A percentile compares a stretch with the other conserved stretches of the same genome.
Evolutionary conservation across 2,329 filamentous ascomycete genomes (phyloP).

Genomic region (Dothistroma septosporum): DNA sequence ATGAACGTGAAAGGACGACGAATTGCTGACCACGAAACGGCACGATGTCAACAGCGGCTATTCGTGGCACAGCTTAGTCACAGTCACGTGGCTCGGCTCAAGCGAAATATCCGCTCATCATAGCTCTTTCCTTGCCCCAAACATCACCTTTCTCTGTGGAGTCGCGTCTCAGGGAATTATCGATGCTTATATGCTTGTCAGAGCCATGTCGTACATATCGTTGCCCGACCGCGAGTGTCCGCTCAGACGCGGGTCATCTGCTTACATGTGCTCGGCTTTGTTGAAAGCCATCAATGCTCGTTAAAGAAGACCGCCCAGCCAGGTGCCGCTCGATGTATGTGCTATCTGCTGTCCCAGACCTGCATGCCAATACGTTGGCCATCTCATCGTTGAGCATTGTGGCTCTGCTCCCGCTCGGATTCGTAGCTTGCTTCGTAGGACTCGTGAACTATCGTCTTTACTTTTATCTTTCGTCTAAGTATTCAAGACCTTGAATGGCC

Average conservation of each 20-base stretch:
- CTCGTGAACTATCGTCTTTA: conserved; percentile 38
- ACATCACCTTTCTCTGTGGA: background rate
- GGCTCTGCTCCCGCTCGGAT: conserved; percentile 9
- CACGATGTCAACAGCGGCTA: background rate
- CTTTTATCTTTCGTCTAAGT: conserved; percentile 42
- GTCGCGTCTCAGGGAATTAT: background rate
- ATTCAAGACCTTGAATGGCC: conserved; percentile 40
- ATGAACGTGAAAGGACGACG: background rate
- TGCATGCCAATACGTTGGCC: background rate
- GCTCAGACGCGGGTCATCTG: background rate
- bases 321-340: background rate
- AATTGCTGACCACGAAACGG: background rate
- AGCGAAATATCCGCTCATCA: background rate
- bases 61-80: background rate
- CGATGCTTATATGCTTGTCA: conserved; percentile 2
- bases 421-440: conserved; percentile 10
- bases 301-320: conserved; percentile 1
- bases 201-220: background rate
- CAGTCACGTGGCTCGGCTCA: background rate
- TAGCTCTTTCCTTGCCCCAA: background rate
- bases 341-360: background rate
- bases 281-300: background rate
- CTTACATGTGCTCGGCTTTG: conserved; percentile 2
- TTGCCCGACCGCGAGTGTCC: background rate
- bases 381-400: conserved; percentile 9